Percentiles rank a stretch among this genome's conserved stretches.
phyloP scores from a whole-genome alignment of 73 alveolate species.

The Paraurostyla sp. region DNA sequence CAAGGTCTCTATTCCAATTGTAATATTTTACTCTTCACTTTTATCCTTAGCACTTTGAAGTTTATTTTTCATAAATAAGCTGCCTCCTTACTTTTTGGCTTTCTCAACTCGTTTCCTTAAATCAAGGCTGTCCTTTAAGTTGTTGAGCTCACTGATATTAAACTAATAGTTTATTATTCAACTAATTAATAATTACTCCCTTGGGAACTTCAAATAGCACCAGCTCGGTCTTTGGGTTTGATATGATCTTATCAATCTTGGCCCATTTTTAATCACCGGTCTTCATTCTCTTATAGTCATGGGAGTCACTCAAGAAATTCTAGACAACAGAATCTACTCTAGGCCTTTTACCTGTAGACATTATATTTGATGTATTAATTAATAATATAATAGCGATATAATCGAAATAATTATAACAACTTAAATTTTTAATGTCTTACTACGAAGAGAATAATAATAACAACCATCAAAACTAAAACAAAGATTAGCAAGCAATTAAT shows the following conservation, averaged over 20 bases:
- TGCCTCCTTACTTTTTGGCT: neutral
- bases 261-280: conserved; percentile 22
- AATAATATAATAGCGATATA: no score
- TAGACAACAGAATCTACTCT: conserved; percentile 12
- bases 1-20: conserved; percentile 25
- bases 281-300: neutral
- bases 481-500: no score
- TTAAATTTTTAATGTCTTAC: no score
- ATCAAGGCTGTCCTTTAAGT: neutral
- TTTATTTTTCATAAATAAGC: neutral
- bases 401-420: no score
- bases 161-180: neutral
- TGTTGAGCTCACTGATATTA: neutral
- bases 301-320: conserved; percentile 1
- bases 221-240: neutral
- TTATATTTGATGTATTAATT: no score
- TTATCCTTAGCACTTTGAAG: neutral
- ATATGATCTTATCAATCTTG: neutral
- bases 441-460: no score
- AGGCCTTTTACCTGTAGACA: neutral
- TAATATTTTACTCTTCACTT: neutral
- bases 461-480: no score
- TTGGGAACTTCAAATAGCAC: conserved; percentile 39
- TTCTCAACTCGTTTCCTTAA: conserved; percentile 11
- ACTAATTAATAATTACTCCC: neutral